phyloP scores from a whole-genome alignment of 2,329 filamentous ascomycete genomes.

The Stagonosporopsis rhizophila region DNA sequence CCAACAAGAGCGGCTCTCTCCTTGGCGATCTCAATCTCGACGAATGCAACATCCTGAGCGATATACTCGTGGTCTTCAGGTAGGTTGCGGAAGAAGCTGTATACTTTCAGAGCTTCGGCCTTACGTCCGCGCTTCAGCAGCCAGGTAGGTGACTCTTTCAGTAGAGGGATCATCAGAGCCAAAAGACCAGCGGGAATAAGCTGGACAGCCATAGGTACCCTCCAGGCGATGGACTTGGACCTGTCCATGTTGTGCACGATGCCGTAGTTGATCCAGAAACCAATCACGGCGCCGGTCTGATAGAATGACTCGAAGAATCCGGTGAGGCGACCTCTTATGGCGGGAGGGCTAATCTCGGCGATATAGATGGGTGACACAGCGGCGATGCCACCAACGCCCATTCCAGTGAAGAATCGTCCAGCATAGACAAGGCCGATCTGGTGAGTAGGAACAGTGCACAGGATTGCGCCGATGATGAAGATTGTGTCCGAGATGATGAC shows the following conservation, averaged over 20 bases:
- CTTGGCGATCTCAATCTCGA: slow-evolving; percentile 69
- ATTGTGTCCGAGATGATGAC: slow-evolving; percentile 56
- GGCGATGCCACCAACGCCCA: slow-evolving; percentile 49
- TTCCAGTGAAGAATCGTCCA: slow-evolving; percentile 50
- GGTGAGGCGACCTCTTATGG: slow-evolving; percentile 65
- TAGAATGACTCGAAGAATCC: slow-evolving; percentile 59
- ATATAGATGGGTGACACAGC: slow-evolving; percentile 69
- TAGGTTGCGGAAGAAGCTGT: slow-evolving; percentile 71
- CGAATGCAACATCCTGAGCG: slow-evolving; percentile 73
- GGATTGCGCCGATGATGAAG: slow-evolving; percentile 52
- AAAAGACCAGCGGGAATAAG: slow-evolving; percentile 71
- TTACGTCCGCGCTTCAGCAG: slow-evolving; percentile 52
- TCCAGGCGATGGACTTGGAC: slow-evolving; percentile 53
- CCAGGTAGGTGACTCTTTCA: slow-evolving; percentile 56
- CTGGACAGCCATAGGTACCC: slow-evolving; percentile 66
- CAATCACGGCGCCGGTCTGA: slow-evolving; percentile 47
- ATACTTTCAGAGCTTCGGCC: slow-evolving; percentile 52
- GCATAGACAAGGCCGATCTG: slow-evolving; percentile 51
- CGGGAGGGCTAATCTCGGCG: slow-evolving; percentile 64
- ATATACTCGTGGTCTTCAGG: slow-evolving; percentile 70
- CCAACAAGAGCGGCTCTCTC: slow-evolving; percentile 34
- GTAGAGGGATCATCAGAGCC: slow-evolving; percentile 52
- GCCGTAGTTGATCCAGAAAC: slow-evolving; percentile 58
- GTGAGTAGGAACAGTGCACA: slow-evolving; percentile 44
- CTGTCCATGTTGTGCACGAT: slow-evolving; percentile 54